phyloP scores from a whole-genome alignment of 1,284 basidiomycete genomes.

The Microbotryum scabiosae region DNA sequence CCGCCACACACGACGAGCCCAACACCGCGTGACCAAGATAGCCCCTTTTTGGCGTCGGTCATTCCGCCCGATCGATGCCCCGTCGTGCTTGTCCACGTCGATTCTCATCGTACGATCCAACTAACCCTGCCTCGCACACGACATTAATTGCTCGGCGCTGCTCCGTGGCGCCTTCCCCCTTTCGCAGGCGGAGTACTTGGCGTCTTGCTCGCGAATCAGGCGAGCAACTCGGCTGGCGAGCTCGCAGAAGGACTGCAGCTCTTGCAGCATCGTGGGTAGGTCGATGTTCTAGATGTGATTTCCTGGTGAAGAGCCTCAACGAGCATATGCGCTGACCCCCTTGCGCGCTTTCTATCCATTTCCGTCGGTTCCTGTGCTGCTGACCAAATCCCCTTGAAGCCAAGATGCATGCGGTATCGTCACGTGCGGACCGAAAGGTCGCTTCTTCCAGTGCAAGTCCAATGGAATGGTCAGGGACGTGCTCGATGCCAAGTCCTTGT shows the following conservation, averaged over 20 bases:
- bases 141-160: background rate
- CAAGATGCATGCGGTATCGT: constrained; percentile 98
- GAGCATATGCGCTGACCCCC: no score
- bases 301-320: no score
- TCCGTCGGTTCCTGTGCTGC: constrained; percentile 21
- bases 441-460: constrained; percentile 98
- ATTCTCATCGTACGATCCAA: no score
- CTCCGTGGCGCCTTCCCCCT: background rate
- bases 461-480: constrained; percentile 99
- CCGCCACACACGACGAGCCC: no score
- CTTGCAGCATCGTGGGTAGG: constrained; percentile 64
- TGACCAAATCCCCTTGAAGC: constrained; percentile 44
- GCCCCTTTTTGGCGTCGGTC: no score
- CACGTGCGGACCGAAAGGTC: constrained; percentile 88
- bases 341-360: constrained; percentile 16
- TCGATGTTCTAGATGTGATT: background rate
- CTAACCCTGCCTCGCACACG: no score
- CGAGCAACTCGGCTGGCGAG: constrained; percentile 29
- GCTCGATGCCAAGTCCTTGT: constrained; percentile 72
- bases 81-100: no score
- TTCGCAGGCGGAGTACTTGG: constrained; percentile 32
- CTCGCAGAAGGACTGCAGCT: constrained; percentile 72
- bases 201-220: constrained; percentile 31
- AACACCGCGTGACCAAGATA: no score
- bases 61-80: no score